A percentile compares a stretch with the other conserved stretches of the same genome.
These are phyloP conservation scores for Aspergillus spinulosporus DNA, from an alignment of 2,329 filamentous ascomycete species.

Conservation along the genomic window DNA sequence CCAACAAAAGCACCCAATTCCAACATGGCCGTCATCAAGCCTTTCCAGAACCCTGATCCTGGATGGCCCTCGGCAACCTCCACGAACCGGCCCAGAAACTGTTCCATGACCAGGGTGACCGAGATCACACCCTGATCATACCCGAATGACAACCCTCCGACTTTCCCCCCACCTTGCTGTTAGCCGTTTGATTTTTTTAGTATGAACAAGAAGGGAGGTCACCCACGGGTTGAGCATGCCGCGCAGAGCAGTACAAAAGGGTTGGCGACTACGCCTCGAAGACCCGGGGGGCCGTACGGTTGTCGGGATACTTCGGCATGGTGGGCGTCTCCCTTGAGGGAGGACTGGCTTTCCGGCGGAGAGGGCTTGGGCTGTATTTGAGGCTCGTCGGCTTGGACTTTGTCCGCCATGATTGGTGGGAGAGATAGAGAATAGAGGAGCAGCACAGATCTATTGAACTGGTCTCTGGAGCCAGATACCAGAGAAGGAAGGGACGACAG, in stretches of 20 bases:
- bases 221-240: constrained; percentile 29
- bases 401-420: constrained; percentile 1
- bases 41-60: constrained; percentile 44
- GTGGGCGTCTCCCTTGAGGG: background rate
- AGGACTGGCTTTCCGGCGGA: background rate
- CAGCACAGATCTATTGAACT: background rate
- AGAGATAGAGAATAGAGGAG: background rate
- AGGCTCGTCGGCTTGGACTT: background rate
- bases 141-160: constrained; percentile 54
- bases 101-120: constrained; percentile 54
- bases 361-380: background rate
- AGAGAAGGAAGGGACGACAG: background rate
- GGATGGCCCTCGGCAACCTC: constrained; percentile 39
- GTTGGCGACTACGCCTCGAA: constrained; percentile 1
- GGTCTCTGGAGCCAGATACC: background rate
- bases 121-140: constrained; percentile 51
- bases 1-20: constrained; percentile 54
- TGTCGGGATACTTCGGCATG: constrained; percentile 3
- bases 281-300: constrained; percentile 7
- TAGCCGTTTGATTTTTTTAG: background rate
- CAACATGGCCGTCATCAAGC: constrained; percentile 56
- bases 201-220: background rate
- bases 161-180: constrained; percentile 52
- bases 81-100: constrained; percentile 50
- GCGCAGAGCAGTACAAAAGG: constrained; percentile 8